Base-by-base conservation (phyloP, 2,329 filamentous ascomycete genomes). In the Aspergillus versicolor region DNA sequence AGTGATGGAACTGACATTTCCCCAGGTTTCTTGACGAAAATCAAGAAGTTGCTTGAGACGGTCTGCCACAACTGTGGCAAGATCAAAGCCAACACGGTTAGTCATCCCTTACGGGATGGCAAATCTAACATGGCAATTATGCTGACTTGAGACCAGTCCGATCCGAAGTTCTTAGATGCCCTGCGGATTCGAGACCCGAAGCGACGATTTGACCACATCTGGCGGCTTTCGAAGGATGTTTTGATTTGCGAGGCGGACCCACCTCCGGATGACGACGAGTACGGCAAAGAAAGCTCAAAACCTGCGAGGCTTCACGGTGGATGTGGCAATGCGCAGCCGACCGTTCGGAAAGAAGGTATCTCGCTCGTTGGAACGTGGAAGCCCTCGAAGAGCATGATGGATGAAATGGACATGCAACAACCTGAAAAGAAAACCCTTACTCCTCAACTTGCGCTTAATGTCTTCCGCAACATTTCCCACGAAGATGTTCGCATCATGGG, bases 31-130 rank as follows among this genome's bases (percentile, higher is more conserved):
- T 89, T 99, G 80, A 95, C 91, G 76, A 97, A 97, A 82, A 92
- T 96, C 79, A 99, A 99, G 84, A 99, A 97, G 83, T 86, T 99
- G 69, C 82, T 99, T 76, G 95, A 99, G 84, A 94, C 92, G 67
- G 92, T 99, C 76, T 99, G 95, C 84, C 92, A 96, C 81, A 97
- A 95, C 77, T 99, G 95, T 83, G 93, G 92, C 79, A 96, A 94
- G 82, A 91, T 97, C 73, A 86, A 96, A 82, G 89, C 92, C 79
- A 92, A 97, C 85, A 90, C 91, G 88, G 93, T 97, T 88, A 91
- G 93, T 95, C 81, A 82, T 81, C 81, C 82, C 82, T 80, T 74
- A 71, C 73, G 77, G 79, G 76, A 82, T 81, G 79, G 77, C 82
- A 78, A 77, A 78, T 75, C 71, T 76, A 76, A 72, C 79, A 78